Base-by-base conservation (phyloP, 75 land plant genomes). In the Gnetum montanum region DNA sequence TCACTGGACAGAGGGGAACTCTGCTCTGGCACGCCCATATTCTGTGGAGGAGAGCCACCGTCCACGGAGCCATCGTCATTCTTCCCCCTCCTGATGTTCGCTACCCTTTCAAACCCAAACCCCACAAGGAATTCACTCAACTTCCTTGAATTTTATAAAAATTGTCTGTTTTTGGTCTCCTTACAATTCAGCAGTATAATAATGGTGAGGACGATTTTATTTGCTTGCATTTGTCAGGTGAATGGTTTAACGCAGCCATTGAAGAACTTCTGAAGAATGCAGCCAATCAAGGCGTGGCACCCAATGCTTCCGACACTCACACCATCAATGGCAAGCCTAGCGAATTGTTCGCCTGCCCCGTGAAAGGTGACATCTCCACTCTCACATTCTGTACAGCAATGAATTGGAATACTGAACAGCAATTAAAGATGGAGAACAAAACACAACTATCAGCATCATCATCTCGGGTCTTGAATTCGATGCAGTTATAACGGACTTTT, bases 311-410 rank as follows among this genome's bases (percentile, higher is more conserved):
- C 7, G 92, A 90, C 59, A 84, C 88, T 46, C 90, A 83, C 35
- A 86, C 88, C 33, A 80, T 90, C 49, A 90, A 86, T 48, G 96
- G 96, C 27, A 69, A 73, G 31, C 90, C 96, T 0, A 90, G 96
- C 0, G 75, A 79, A 4, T 25, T 70, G 4, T 62, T 82, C 30
- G 60, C 60, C 23, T 90, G 86, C 56, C 33, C 85, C 13, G 45
- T 48, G 19, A 43, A 64, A 61, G 53, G 72, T 70, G 36, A 41
- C 62, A 15, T 6, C n/a, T n/a, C n/a, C n/a, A n/a, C n/a, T n/a
- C n/a, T n/a, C n/a, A n/a, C n/a, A n/a, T n/a, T n/a, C n/a, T n/a
- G n/a, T n/a, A n/a, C n/a, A n/a, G n/a, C n/a, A n/a, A n/a, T n/a
- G n/a, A n/a, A n/a, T n/a, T n/a, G n/a, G n/a, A n/a, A n/a, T n/a